Conservation (phyloP, 768 basidiomycete species). For the Tubosaeta sp. region DNA sequence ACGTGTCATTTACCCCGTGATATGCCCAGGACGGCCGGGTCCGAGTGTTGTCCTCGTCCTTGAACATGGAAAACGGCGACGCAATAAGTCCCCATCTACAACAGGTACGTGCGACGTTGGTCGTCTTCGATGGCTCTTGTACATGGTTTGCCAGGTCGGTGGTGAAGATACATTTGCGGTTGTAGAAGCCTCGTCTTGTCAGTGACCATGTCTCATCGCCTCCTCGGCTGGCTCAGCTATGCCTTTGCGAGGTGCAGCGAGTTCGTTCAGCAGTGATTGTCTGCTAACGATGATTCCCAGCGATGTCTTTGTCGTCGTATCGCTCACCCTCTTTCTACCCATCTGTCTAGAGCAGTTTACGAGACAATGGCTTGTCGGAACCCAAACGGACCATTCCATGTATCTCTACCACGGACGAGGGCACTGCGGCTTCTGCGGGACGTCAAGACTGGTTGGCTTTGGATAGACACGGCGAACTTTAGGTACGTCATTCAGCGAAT, state of each 20-base stretch:
- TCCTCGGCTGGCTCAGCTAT: too few species aligned
- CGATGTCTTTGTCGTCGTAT: too few species aligned
- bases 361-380: too few species aligned
- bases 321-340: too few species aligned
- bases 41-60: constrained; percentile 16
- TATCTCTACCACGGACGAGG: constrained; percentile 13
- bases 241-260: too few species aligned
- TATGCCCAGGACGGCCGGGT: constrained; percentile 38
- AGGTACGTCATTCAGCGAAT: constrained; percentile 47
- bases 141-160: constrained; percentile 51
- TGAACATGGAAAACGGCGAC: constrained; percentile 59
- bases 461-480: constrained; percentile 91
- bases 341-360: too few species aligned
- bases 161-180: too few species aligned
- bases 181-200: too few species aligned
- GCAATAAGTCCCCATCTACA: too few species aligned
- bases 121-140: neutral
- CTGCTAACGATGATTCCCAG: too few species aligned
- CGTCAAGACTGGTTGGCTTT: constrained; percentile 70
- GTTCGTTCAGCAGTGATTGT: too few species aligned
- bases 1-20: neutral
- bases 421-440: constrained; percentile 28
- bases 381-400: constrained; percentile 63
- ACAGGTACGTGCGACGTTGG: constrained; percentile 39
- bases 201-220: too few species aligned